Conservation (phyloP, 202 grass and related monocot species). For the Miscanthus sacchariflorus region DNA sequence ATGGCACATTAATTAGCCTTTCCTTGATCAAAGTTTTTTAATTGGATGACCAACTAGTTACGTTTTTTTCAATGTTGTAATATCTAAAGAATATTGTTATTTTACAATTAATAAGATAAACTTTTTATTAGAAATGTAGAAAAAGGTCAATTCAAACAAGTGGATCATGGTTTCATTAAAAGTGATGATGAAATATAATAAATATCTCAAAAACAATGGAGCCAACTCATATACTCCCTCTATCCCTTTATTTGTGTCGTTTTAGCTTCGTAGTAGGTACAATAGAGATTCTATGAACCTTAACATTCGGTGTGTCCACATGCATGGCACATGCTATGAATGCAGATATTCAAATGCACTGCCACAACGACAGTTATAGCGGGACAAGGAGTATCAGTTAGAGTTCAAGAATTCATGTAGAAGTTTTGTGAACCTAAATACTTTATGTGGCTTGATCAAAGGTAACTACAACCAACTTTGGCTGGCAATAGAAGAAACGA, state of each 20-base stretch:
- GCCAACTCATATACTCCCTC: neutral
- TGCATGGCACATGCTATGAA: too few relatives aligned
- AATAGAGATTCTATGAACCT: too few relatives aligned
- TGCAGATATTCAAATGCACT: too few relatives aligned
- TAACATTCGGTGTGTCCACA: too few relatives aligned
- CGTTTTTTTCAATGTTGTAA: too few relatives aligned
- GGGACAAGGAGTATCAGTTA: too few relatives aligned
- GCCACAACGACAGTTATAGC: too few relatives aligned
- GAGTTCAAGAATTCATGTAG: neutral
- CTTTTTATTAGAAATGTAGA: neutral
- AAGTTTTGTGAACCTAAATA: neutral
- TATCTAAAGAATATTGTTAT: neutral
- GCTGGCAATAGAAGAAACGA: neutral
- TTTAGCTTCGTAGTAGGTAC: too few relatives aligned
- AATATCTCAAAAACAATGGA: neutral
- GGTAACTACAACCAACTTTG: too few relatives aligned
- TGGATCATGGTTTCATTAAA: neutral
- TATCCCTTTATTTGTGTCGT: too few relatives aligned
- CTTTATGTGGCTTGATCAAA: too few relatives aligned
- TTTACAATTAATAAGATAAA: neutral
- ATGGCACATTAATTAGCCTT: neutral
- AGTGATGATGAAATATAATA: neutral
- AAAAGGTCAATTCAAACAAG: neutral
- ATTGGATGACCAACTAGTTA: neutral
- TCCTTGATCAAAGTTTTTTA: too few relatives aligned